These are phyloP conservation scores for Butyriboletus appendiculatus DNA, from an alignment of 1,284 basidiomycete species.

Conservation along the genomic window DNA sequence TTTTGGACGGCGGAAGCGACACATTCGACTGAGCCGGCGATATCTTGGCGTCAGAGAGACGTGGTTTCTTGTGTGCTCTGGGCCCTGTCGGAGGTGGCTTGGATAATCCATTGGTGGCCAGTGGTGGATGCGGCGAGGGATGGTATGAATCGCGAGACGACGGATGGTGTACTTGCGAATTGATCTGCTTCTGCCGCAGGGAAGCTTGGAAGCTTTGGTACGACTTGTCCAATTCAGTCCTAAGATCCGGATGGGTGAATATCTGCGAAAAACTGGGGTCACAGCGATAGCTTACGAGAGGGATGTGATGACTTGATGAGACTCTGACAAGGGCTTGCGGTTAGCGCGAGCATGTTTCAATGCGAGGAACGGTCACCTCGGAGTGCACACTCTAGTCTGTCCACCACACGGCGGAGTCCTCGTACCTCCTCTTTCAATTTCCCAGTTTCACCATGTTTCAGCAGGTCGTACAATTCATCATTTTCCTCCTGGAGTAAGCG, in stretches of 20 bases:
- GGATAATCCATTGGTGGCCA: slow-evolving; percentile 33
- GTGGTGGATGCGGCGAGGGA: slow-evolving; percentile 27
- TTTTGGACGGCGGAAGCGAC: slow-evolving; percentile 36
- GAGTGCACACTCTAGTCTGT: slow-evolving; percentile 67
- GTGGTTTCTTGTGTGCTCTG: slow-evolving; percentile 73
- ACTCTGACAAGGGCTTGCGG: slow-evolving; percentile 49
- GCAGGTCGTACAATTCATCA: slow-evolving; percentile 73
- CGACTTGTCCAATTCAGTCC: slow-evolving; percentile 70
- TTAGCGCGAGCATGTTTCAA: slow-evolving; percentile 5
- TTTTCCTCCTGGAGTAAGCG: slow-evolving; percentile 79
- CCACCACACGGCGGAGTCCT: slow-evolving; percentile 62
- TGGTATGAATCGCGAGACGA: slow-evolving; percentile 32
- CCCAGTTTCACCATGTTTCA: slow-evolving; percentile 70
- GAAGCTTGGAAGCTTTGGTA: slow-evolving; percentile 56
- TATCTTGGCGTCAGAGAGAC: slow-evolving; percentile 57
- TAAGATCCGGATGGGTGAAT: slow-evolving; percentile 26
- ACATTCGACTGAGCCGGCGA: slow-evolving; percentile 41
- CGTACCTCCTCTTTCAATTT: slow-evolving; percentile 77
- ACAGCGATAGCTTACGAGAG: slow-evolving; percentile 58
- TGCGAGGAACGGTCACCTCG: slow-evolving; percentile 51
- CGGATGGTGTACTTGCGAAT: slow-evolving; percentile 42
- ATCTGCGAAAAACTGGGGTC: slow-evolving; percentile 2
- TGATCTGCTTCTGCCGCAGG: slow-evolving; percentile 42
- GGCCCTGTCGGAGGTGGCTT: slow-evolving; percentile 73
- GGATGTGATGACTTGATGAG: slow-evolving; percentile 65